Base-by-base conservation (phyloP, 192 early-diverging fungal genomes). In the Gamsiella multidivaricata region DNA sequence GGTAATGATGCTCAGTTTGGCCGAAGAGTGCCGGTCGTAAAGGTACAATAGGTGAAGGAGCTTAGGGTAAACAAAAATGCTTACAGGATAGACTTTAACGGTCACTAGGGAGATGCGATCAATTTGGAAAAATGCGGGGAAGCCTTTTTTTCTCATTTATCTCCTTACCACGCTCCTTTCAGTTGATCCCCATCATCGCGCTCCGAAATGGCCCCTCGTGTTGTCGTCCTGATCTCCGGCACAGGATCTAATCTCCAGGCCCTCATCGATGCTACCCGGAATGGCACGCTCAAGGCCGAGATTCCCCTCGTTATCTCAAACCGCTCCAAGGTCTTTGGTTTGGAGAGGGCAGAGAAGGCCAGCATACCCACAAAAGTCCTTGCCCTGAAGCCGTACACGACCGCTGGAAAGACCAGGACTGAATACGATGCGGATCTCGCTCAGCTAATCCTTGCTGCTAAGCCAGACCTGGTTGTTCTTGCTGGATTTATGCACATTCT, bases 401-500 rank as follows among this genome's bases (percentile, higher is more conserved):
- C 93, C 56, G 75, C 83, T 17, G 93, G 93, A 17, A 91, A 93
- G 72, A 81, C 94, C 23, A 92, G 98, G 25, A 86, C 86, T 18
- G 93, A 98, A 51, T 99, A 92, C 80, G 98, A 99, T 82, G 53
- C 87, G 25, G 92, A 94, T 17, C 86, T 98, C 41, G 97, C 94
- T 32, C 79, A 86, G 34, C 67, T 83, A 55, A 91, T 95, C 57
- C 54, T 84, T 17, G 82, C 78, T 23, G 83, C 85, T 45, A 69
- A 76, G 26, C 94, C 95, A 2, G 94, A 97, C 68, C 84, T 97
- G 39, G 81, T 98, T 6, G 92, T 99, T 15, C 87, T 99, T 28
- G 98, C 97, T 8, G 98, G 98, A 36, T 99, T 90, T 87, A 99
- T 99, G 98, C 98, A 97, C 79, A 99, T 99, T 65, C 86, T 99